Conservation (phyloP, 2,329 filamentous ascomycete genomes). For the Leptographium radiaticola region DNA sequence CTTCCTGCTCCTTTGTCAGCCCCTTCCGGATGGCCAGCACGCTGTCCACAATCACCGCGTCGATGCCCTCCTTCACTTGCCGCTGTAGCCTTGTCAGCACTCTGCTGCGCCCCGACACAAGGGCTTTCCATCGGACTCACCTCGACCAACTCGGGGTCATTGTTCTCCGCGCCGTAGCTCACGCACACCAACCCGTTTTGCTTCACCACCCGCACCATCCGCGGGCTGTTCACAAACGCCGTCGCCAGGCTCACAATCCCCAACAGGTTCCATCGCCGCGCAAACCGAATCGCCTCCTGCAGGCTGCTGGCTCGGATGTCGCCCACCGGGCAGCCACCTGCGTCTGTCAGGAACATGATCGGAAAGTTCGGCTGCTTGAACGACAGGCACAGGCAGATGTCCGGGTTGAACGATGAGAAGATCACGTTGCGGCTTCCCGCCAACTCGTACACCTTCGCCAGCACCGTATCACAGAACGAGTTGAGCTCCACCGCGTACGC, state of each 20-base stretch:
- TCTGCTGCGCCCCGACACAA: not conserved
- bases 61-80: constrained; percentile 91
- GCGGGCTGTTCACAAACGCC: constrained; percentile 76
- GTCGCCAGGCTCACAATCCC: constrained; percentile 85
- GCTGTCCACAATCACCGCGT: constrained; percentile 93
- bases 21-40: constrained; percentile 89
- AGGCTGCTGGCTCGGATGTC: constrained; percentile 84
- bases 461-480: constrained; percentile 87
- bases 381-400: constrained; percentile 83
- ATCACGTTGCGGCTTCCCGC: constrained; percentile 79
- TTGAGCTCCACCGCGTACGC: constrained; percentile 92
- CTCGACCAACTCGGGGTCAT: constrained; percentile 73
- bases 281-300: constrained; percentile 92
- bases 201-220: constrained; percentile 85
- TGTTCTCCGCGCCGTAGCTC: constrained; percentile 85
- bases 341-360: constrained; percentile 86
- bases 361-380: constrained; percentile 98
- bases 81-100: constrained; percentile 31
- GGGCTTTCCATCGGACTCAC: constrained; percentile 33
- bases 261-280: constrained; percentile 84
- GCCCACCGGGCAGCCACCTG: constrained; percentile 66
- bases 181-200: constrained; percentile 89
- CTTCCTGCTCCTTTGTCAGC: constrained; percentile 40
- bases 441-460: constrained; percentile 80
- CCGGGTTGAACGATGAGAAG: constrained; percentile 94